Evolutionary conservation across 345 rosid species (phyloP).

Genomic region (Orychophragmus violaceus): DNA sequence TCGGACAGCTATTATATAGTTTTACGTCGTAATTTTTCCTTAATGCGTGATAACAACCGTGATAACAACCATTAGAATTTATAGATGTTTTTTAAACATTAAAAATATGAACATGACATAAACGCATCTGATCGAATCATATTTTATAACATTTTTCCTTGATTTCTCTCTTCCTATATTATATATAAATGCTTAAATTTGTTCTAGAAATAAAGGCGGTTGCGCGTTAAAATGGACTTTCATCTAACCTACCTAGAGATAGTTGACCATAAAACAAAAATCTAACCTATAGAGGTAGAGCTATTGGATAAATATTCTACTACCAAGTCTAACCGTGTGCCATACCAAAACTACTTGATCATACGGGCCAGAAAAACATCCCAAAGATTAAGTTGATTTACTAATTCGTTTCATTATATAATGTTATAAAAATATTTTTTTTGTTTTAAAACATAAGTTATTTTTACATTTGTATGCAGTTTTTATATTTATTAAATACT

Average conservation of each 20-base stretch:
- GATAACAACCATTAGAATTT: not conserved
- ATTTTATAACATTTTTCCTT: not conserved
- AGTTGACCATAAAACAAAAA: not conserved
- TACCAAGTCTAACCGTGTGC: slow-evolving; percentile 18
- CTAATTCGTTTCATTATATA: too few relatives aligned
- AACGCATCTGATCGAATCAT: not conserved
- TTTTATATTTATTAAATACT: too few relatives aligned
- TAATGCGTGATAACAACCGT: not conserved
- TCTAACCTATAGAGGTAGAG: not conserved
- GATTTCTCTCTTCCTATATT: not conserved
- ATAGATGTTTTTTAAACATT: too few relatives aligned
- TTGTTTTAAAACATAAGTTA: too few relatives aligned
- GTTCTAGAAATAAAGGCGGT: not conserved
- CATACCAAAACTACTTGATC: slow-evolving; percentile 2
- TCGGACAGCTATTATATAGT: not conserved
- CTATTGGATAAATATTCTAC: not conserved
- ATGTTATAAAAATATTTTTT: too few relatives aligned
- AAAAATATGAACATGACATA: not conserved
- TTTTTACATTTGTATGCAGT: too few relatives aligned
- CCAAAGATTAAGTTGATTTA: not conserved
- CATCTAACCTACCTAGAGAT: not conserved
- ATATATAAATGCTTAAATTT: not conserved
- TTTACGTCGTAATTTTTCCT: not conserved
- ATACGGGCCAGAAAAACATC: not conserved
- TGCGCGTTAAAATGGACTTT: slow-evolving; percentile 7